phyloP scores from a whole-genome alignment of 2,329 filamentous ascomycete genomes.

The Colletotrichum orbiculare region DNA sequence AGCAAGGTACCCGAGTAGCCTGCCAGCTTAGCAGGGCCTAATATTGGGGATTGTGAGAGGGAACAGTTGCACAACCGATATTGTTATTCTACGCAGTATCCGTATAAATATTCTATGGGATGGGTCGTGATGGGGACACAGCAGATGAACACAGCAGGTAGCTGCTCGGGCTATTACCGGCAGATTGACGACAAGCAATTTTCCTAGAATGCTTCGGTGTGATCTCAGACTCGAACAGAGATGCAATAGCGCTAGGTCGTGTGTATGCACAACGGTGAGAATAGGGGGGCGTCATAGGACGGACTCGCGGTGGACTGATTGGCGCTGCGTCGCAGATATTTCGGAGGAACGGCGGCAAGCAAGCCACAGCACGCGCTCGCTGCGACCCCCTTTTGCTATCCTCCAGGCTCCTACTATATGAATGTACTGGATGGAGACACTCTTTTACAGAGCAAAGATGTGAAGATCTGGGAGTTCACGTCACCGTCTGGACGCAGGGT shows the following conservation, averaged over 20 bases:
- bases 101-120: slow-evolving; percentile 1
- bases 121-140: not conserved
- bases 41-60: slow-evolving; percentile 1
- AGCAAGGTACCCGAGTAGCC: slow-evolving; percentile 28
- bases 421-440: too few species aligned
- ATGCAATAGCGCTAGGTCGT: not conserved
- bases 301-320: slow-evolving; percentile 25
- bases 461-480: not conserved
- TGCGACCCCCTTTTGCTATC: slow-evolving; percentile 2
- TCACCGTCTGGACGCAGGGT: slow-evolving; percentile 22
- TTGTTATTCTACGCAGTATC: slow-evolving; percentile 5
- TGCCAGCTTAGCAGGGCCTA: slow-evolving; percentile 13
- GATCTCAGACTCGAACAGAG: not conserved
- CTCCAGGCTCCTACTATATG: not conserved
- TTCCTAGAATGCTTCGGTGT: not conserved
- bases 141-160: slow-evolving; percentile 7
- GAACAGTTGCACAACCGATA: slow-evolving; percentile 18
- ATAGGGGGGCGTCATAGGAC: slow-evolving; percentile 13
- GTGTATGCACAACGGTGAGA: not conserved
- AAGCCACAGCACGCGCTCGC: slow-evolving; percentile 15
- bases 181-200: not conserved
- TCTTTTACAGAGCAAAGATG: too few species aligned
- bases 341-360: slow-evolving; percentile 20
- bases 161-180: slow-evolving; percentile 8
- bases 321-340: slow-evolving; percentile 25